Conservation (phyloP, 805 yeast species). For the Candida germanica region DNA sequence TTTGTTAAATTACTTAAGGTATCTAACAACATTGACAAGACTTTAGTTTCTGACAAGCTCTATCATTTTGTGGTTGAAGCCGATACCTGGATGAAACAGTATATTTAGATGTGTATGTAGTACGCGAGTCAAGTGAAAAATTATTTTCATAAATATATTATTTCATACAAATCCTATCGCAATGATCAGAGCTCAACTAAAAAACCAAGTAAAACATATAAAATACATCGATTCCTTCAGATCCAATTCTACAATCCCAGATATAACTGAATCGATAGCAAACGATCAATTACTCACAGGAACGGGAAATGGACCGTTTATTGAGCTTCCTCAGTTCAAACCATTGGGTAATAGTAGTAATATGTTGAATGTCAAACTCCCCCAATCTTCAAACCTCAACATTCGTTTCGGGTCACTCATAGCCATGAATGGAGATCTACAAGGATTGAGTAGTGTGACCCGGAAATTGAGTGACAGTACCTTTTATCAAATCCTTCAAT, state of each 20-base stretch:
- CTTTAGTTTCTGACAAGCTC: constrained; percentile 23
- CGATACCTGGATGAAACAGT: constrained; percentile 28
- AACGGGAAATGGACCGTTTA: constrained; percentile 46
- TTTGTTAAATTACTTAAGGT: constrained; percentile 27
- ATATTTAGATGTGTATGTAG: constrained; percentile 20
- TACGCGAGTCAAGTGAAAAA: no score
- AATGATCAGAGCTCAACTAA: no score
- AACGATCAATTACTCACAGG: constrained; percentile 25
- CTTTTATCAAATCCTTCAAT: constrained; percentile 14
- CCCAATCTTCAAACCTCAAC: constrained; percentile 26
- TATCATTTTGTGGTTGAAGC: constrained; percentile 23
- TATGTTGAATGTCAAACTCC: constrained; percentile 42
- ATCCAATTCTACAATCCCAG: constrained; percentile 1
- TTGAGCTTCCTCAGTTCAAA: constrained; percentile 40
- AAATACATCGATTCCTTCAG: no score
- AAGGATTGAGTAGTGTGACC: constrained; percentile 9
- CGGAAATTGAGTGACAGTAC: constrained; percentile 10
- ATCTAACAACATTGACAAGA: constrained; percentile 24
- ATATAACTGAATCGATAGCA: constrained; percentile 7
- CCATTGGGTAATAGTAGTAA: constrained; percentile 39
- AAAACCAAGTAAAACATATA: no score
- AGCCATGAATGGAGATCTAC: constrained; percentile 42
- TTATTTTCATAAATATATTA: no score
- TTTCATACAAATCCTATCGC: no score
- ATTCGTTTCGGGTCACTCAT: constrained; percentile 30